Conservation (phyloP, 2,329 filamentous ascomycete genomes). For the Rhynchosporium agropyri region DNA sequence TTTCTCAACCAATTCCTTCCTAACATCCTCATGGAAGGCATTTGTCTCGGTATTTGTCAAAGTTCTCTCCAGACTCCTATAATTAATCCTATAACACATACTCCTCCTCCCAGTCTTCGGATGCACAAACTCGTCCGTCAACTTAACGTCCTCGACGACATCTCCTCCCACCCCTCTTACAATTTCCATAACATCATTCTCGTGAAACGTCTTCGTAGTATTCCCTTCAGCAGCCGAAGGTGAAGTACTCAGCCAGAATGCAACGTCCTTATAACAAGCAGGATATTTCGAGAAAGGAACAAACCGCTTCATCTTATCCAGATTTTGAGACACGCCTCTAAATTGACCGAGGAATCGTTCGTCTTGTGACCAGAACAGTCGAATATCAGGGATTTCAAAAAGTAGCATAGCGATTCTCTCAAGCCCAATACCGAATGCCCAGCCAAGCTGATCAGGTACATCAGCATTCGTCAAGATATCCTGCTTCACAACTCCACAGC, state of each 20-base stretch:
- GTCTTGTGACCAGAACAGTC: conserved; percentile 93
- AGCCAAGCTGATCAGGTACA: conserved; percentile 75
- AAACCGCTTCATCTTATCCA: conserved; percentile 62
- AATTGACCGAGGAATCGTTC: conserved; percentile 87
- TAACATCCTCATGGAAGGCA: conserved; percentile 70
- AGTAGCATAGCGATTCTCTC: conserved; percentile 97
- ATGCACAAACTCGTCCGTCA: conserved; percentile 86
- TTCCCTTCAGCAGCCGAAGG: conserved; percentile 53
- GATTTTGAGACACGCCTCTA: conserved; percentile 57
- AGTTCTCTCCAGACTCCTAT: conserved; percentile 88
- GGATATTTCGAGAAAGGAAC: conserved; percentile 90
- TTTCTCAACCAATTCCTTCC: conserved; percentile 63
- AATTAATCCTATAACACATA: conserved; percentile 90
- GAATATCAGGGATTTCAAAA: conserved; percentile 94
- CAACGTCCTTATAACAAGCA: conserved; percentile 86
- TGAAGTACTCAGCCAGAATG: conserved; percentile 76
- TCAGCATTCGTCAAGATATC: conserved; percentile 76
- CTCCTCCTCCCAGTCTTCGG: conserved; percentile 82
- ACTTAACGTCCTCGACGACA: conserved; percentile 80
- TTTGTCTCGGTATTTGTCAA: conserved; percentile 84
- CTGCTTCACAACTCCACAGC: conserved; percentile 89
- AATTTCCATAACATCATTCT: conserved; percentile 97
- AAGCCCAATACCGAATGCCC: conserved; percentile 94
- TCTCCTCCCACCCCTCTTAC: conserved; percentile 82
- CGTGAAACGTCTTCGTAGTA: conserved; percentile 66